Percentiles rank a stretch among this genome's conserved stretches.
These are phyloP conservation scores for Theobroma grandiflorum DNA, from an alignment of 441 rosid species.

Conservation along the genomic window DNA sequence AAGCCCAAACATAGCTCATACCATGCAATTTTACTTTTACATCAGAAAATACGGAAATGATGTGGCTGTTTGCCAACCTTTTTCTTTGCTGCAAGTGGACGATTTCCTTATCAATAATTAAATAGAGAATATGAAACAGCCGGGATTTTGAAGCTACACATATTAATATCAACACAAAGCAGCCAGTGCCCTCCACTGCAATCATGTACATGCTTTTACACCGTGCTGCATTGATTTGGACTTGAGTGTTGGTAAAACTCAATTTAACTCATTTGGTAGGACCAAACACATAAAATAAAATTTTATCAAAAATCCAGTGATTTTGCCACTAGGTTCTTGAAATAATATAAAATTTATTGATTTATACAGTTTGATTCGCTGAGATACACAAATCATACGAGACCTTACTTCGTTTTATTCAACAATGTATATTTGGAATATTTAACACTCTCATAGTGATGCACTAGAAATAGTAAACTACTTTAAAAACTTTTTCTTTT, in stretches of 20 bases:
- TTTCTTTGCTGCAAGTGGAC: neutral
- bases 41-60: neutral
- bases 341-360: neutral
- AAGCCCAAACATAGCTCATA: neutral
- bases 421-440: too few relatives aligned
- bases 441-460: too few relatives aligned
- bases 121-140: neutral
- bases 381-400: neutral
- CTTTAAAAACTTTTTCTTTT: too few relatives aligned
- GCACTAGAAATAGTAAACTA: too few relatives aligned
- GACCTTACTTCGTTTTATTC: neutral
- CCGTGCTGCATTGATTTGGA: neutral
- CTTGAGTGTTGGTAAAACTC: neutral
- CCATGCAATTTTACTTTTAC: neutral
- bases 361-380: neutral
- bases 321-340: too few relatives aligned
- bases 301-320: too few relatives aligned
- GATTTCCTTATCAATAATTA: neutral
- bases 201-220: neutral
- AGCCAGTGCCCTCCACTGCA: neutral
- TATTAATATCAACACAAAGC: neutral
- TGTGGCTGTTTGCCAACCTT: neutral
- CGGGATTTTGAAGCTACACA: neutral
- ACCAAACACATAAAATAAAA: neutral
- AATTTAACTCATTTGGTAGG: neutral